These are phyloP conservation scores for Berkeleyomyces rouxiae DNA, from an alignment of 2,329 filamentous ascomycete genomes.

Conservation along the genomic window DNA sequence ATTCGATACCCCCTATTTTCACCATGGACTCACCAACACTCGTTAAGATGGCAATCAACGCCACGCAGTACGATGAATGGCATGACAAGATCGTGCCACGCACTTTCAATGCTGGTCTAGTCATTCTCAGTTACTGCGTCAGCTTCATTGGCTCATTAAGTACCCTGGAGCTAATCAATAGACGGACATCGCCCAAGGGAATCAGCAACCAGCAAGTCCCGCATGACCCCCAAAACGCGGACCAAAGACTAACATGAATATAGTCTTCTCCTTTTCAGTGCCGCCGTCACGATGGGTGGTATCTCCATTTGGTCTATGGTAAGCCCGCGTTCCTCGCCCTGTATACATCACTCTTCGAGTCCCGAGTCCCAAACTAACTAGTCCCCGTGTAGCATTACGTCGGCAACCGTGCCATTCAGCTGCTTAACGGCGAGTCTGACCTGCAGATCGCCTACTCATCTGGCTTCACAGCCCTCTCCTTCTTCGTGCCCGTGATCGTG, in stretches of 20 bases:
- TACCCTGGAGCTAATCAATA: constrained; percentile 66
- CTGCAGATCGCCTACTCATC: constrained; percentile 60
- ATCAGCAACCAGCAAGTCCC: constrained; percentile 47
- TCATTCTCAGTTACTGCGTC: constrained; percentile 58
- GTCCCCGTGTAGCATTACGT: constrained; percentile 49
- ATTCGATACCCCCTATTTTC: not conserved
- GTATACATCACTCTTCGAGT: constrained; percentile 6
- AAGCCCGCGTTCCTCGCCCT: constrained; percentile 14
- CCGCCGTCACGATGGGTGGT: constrained; percentile 56
- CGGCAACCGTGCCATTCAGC: constrained; percentile 60
- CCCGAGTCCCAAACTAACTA: not conserved
- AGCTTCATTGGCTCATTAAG: constrained; percentile 63
- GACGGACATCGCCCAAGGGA: constrained; percentile 52
- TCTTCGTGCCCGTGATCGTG: constrained; percentile 63
- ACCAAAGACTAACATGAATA: not conserved
- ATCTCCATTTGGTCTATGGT: constrained; percentile 60
- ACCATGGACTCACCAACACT: not conserved
- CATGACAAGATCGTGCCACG: constrained; percentile 30
- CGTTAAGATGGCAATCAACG: not conserved
- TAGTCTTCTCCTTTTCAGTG: constrained; percentile 46
- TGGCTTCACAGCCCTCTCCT: constrained; percentile 57
- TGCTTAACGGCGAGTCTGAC: constrained; percentile 42
- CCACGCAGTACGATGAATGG: constrained; percentile 25
- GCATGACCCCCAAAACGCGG: not conserved
- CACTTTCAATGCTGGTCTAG: constrained; percentile 40